Conservation (phyloP, 345 rosid genomes). For the Excoecaria agallocha region DNA sequence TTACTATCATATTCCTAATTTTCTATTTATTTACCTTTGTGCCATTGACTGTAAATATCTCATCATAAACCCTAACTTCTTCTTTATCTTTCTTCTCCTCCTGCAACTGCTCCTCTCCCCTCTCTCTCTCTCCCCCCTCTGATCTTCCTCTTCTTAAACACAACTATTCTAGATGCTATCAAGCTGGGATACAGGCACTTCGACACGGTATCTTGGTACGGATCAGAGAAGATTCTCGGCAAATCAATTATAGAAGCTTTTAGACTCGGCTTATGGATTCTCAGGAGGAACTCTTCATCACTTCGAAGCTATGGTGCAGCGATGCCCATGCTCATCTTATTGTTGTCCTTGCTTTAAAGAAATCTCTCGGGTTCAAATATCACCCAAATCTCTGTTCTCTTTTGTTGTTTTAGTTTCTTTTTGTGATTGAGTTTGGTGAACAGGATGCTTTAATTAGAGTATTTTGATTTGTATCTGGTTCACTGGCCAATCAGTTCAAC, state of each 20-base stretch:
- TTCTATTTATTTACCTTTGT: too few species aligned
- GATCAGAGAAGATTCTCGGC: not conserved
- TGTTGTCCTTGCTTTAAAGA: slow-evolving; percentile 10
- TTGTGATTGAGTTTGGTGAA: not conserved
- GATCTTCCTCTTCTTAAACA: too few species aligned
- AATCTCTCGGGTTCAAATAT: not conserved
- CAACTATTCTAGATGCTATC: not conserved
- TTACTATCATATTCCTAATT: too few species aligned
- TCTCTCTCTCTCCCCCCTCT: too few species aligned
- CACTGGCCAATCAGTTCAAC: slow-evolving; percentile 2
- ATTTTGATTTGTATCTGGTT: not conserved
- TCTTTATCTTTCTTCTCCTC: too few species aligned
- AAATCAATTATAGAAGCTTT: not conserved
- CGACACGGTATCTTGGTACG: not conserved
- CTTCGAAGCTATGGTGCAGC: slow-evolving; percentile 17
- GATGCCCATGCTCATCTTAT: slow-evolving; percentile 11
- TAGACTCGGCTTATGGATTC: not conserved
- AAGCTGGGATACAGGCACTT: not conserved
- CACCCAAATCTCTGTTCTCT: too few species aligned
- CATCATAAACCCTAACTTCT: too few species aligned
- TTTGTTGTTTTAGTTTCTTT: too few species aligned
- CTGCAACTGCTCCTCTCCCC: too few species aligned
- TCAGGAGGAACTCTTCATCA: slow-evolving; percentile 5
- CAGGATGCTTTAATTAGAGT: not conserved
- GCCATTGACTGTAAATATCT: too few species aligned